Base-by-base conservation (phyloP, 768 basidiomycete species). In the Naganishia onofrii region DNA sequence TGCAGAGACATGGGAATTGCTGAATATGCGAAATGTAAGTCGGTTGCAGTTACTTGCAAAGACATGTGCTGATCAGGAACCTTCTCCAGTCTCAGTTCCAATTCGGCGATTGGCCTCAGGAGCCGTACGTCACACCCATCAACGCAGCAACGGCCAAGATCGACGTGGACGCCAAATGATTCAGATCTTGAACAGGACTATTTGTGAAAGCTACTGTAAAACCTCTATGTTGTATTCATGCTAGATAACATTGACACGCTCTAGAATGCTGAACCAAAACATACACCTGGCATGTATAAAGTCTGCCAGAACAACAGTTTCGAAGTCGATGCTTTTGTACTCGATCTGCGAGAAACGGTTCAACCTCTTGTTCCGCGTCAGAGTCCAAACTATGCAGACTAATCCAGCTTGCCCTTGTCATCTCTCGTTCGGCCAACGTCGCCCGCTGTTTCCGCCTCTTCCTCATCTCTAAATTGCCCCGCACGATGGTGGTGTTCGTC, bases 21-120 rank as follows among this genome's bases (percentile, higher is more conserved):
- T 74, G 34, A 74, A 75, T 56, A 74, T 74, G 74, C 60, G 74
- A 60, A 74, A 73, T 31, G 71, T 72, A 52, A 55, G 71, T 72
- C 23, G 8, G 0, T 3, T 17, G 3, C 28, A 4, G 7, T 28
- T 19, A 31, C 26, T 13, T 4, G 13, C 23, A 17, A 17, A 19
- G 44, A 10, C 44, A 21, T 23, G 26, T 44, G 44, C 36, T 21
- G n/a, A 26, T 19, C 48, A 19, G 19, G 29, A 12, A 51, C 21
- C 26, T n/a, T 54, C 36, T 56, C 17, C 32, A 73, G 58, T 72
- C 68, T 4, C 73, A 74, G 36, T 72, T 74, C 64, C 73, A 74
- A 36, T 72, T 74, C 29, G 73, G 73, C 6, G 73, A 72, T 26
- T 74, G 73, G 73, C 69, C 69, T 23, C 32, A 66, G 15, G 69